These are phyloP conservation scores for Verticillium albo-atrum DNA, from an alignment of 2,329 filamentous ascomycete genomes.

Conservation along the genomic window DNA sequence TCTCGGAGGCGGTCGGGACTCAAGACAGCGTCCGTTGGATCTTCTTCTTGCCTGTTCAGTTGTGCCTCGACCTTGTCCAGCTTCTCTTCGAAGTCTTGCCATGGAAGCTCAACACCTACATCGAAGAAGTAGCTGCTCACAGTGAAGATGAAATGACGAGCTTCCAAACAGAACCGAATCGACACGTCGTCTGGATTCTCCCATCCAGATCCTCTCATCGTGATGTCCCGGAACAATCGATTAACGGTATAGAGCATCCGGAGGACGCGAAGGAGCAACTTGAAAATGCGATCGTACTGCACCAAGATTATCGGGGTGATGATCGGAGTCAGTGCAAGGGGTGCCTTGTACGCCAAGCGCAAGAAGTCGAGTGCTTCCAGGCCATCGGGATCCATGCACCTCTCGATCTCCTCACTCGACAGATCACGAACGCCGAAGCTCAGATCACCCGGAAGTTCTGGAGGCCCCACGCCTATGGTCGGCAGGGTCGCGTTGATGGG, in stretches of 20 bases:
- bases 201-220: slow-evolving; percentile 28
- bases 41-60: slow-evolving; percentile 23
- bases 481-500: slow-evolving; percentile 14
- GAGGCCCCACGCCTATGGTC: slow-evolving; percentile 17
- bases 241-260: slow-evolving; percentile 75
- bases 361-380: slow-evolving; percentile 93
- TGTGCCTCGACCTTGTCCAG: slow-evolving; percentile 59
- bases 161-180: slow-evolving; percentile 67
- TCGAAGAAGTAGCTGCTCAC: slow-evolving; percentile 78
- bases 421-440: slow-evolving; percentile 85
- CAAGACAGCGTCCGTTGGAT: slow-evolving; percentile 42
- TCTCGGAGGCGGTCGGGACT: slow-evolving; percentile 65
- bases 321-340: slow-evolving; percentile 64
- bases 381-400: slow-evolving; percentile 75
- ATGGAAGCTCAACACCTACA: slow-evolving; percentile 67
- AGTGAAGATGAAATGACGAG: slow-evolving; percentile 72
- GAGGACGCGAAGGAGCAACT: slow-evolving; percentile 68
- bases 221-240: slow-evolving; percentile 57
- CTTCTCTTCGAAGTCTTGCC: slow-evolving; percentile 64
- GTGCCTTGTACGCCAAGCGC: slow-evolving; percentile 76
- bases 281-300: slow-evolving; percentile 85
- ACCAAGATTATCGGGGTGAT: slow-evolving; percentile 66
- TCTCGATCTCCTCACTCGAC: slow-evolving; percentile 70
- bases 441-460: slow-evolving; percentile 60
- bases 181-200: slow-evolving; percentile 29